A percentile compares a stretch with the other conserved stretches of the same genome.
Evolutionary conservation across 345 rosid species (phyloP).

Genomic region (Euphorbia tirucalli): DNA sequence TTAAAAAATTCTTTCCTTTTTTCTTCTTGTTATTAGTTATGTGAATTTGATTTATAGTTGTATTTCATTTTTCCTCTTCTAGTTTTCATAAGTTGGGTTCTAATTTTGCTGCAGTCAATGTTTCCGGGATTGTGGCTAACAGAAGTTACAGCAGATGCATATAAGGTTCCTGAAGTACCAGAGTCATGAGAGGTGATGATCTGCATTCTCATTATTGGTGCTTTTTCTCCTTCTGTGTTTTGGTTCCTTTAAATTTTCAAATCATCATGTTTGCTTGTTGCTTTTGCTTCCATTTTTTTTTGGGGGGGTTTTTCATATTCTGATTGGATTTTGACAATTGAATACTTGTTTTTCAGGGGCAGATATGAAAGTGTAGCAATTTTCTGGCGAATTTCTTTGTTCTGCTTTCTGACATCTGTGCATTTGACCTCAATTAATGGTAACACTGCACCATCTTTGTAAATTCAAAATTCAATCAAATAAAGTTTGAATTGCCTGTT

Average conservation of each 20-base stretch:
- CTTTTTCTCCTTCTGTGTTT: neutral
- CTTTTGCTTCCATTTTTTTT: neutral
- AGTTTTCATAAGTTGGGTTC: neutral
- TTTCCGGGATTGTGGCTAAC: conserved; percentile 32
- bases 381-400: conserved; percentile 7
- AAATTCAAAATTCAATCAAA: conserved; percentile 21
- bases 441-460: conserved; percentile 23
- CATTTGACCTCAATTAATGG: conserved; percentile 22
- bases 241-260: neutral
- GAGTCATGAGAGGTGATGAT: conserved; percentile 29
- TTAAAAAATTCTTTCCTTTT: neutral
- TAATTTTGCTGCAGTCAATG: conserved; percentile 15
- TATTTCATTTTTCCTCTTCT: neutral
- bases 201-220: conserved; percentile 3
- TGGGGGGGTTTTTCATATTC: neutral
- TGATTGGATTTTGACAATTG: neutral
- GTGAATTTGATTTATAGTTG: neutral
- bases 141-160: conserved; percentile 27
- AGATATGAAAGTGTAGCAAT: conserved; percentile 4
- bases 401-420: conserved; percentile 17
- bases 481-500: conserved; percentile 14
- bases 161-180: conserved; percentile 26
- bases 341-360: conserved; percentile 16
- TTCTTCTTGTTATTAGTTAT: neutral
- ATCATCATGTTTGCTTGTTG: neutral